These are phyloP conservation scores for Fusarium acutatum DNA, from an alignment of 2,329 filamentous ascomycete species.

Conservation along the genomic window DNA sequence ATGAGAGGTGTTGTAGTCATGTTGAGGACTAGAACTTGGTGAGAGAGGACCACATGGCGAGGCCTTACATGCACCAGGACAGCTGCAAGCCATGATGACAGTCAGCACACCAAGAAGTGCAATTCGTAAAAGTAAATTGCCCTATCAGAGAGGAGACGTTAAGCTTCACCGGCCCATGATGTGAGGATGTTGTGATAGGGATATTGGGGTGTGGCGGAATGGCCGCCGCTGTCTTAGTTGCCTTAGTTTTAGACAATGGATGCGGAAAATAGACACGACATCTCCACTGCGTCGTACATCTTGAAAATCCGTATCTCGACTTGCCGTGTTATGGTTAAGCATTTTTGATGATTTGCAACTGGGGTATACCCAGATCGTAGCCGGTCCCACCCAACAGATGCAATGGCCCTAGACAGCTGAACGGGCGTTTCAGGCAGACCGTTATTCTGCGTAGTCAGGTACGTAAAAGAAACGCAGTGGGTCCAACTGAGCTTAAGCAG, in stretches of 20 bases:
- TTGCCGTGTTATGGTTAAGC: background rate
- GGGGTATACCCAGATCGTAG: constrained; percentile 10
- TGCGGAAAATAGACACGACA: constrained; percentile 14
- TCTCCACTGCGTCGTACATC: background rate
- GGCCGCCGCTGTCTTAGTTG: background rate
- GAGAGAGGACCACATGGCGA: constrained; percentile 23
- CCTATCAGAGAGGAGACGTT: constrained; percentile 1
- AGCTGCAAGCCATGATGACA: constrained; percentile 25
- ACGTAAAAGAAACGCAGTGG: constrained; percentile 20
- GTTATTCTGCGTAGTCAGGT: constrained; percentile 6
- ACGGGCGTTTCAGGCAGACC: constrained; percentile 9
- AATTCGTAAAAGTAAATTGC: background rate
- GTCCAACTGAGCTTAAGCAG: constrained; percentile 6
- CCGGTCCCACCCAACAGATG: background rate
- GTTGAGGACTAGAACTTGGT: background rate
- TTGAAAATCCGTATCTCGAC: background rate
- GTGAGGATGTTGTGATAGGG: background rate
- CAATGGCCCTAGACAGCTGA: background rate
- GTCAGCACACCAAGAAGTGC: constrained; percentile 18
- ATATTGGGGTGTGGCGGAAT: background rate
- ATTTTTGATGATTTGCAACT: background rate
- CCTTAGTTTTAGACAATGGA: constrained; percentile 1
- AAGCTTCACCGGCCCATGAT: background rate
- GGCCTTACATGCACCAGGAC: constrained; percentile 18
- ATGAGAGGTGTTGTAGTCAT: constrained; percentile 8